A percentile compares a stretch with the other conserved stretches of the same genome.
These are phyloP conservation scores for Pythium volutum DNA, from an alignment of 352 stramenopile genomes.

Conservation along the genomic window DNA sequence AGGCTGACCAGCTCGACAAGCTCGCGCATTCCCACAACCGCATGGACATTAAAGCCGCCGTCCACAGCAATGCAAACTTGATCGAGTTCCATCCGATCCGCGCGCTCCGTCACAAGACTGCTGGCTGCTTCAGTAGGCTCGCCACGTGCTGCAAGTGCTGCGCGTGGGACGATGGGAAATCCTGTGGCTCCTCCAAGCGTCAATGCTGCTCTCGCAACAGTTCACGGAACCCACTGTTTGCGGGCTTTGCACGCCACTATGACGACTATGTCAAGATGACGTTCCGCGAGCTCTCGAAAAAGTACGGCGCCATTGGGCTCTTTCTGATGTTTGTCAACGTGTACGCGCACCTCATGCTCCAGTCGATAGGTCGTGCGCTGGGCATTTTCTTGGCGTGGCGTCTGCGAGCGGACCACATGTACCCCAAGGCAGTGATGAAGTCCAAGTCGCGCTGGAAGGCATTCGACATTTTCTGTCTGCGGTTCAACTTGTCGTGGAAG, in stretches of 20 bases:
- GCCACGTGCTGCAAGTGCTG: constrained; percentile 5
- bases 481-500: constrained; percentile 63
- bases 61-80: constrained; percentile 55
- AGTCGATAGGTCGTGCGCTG: constrained; percentile 40
- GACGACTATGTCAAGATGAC: constrained; percentile 35
- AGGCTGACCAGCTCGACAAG: constrained; percentile 25
- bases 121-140: constrained; percentile 6
- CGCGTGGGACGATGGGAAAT: not conserved
- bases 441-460: constrained; percentile 28
- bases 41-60: constrained; percentile 39
- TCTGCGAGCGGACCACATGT: constrained; percentile 38
- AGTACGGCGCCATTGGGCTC: constrained; percentile 41
- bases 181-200: not conserved
- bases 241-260: constrained; percentile 29
- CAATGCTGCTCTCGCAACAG: not conserved
- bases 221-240: constrained; percentile 14
- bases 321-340: constrained; percentile 46
- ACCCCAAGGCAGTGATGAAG: constrained; percentile 29
- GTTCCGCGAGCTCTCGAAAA: constrained; percentile 35
- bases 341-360: constrained; percentile 48
- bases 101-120: not conserved
- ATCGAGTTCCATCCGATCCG: constrained; percentile 29
- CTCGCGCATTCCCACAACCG: constrained; percentile 31
- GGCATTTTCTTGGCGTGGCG: constrained; percentile 42
- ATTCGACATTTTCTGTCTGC: constrained; percentile 44